phyloP scores from a whole-genome alignment of 2,329 filamentous ascomycete species.

The Microsporum audouinii region DNA sequence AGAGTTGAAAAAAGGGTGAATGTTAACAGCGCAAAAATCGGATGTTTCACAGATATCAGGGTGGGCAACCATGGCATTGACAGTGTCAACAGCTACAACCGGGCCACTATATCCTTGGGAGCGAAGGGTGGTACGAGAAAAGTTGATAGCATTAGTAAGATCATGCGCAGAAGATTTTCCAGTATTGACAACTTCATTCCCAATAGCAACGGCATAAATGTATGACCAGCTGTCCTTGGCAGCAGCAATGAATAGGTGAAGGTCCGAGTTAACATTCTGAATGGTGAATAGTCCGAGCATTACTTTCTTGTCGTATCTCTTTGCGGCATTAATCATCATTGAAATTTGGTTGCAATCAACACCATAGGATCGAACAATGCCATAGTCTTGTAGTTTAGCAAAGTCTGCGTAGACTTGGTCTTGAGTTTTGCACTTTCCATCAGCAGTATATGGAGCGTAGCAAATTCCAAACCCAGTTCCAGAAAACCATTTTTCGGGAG shows the following conservation, averaged over 20 bases:
- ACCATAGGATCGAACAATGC: constrained; percentile 64
- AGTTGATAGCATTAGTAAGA: constrained; percentile 37
- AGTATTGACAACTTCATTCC: constrained; percentile 69
- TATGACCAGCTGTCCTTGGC: constrained; percentile 54
- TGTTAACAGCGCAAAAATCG: constrained; percentile 71
- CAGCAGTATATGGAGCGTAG: constrained; percentile 47
- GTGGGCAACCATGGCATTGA: constrained; percentile 54
- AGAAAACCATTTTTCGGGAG: background rate
- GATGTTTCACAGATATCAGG: constrained; percentile 59
- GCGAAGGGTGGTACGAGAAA: constrained; percentile 48
- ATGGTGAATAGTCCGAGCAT: constrained; percentile 66
- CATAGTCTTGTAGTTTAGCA: constrained; percentile 45
- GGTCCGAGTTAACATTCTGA: constrained; percentile 43
- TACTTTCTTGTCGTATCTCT: constrained; percentile 54
- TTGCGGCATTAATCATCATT: constrained; percentile 51
- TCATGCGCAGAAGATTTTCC: constrained; percentile 42
- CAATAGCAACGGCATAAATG: constrained; percentile 62
- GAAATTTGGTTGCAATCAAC: constrained; percentile 64
- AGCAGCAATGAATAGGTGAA: constrained; percentile 50
- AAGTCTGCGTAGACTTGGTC: constrained; percentile 56
- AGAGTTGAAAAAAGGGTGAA: constrained; percentile 72
- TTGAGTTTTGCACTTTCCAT: constrained; percentile 55
- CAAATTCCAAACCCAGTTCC: constrained; percentile 38
- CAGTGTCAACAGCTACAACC: constrained; percentile 72
- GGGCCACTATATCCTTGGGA: constrained; percentile 56